Evolutionary conservation across 1,139 yeast genomes (phyloP).

Genomic region (Candida frijolesensis): DNA sequence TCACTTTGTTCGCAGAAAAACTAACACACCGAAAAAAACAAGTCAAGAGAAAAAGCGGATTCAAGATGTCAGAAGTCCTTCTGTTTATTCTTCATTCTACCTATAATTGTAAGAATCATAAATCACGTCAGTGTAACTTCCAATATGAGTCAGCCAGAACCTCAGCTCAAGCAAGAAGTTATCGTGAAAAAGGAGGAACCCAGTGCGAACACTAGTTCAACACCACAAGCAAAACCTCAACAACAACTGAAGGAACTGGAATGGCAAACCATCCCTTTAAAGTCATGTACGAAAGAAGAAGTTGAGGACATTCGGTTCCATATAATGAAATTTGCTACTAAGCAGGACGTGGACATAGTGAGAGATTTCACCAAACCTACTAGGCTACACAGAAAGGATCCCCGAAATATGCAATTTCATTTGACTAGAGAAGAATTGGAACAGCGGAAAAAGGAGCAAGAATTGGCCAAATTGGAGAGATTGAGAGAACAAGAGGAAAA

Average conservation of each 20-base stretch:
- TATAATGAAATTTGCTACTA: constrained; percentile 77
- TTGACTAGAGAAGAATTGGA: constrained; percentile 65
- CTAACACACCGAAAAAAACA: background rate
- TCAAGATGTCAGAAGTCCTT: background rate
- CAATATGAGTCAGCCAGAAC: constrained; percentile 27
- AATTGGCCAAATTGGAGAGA: constrained; percentile 2
- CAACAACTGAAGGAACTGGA: constrained; percentile 25
- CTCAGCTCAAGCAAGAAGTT: constrained; percentile 31
- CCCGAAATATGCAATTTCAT: constrained; percentile 85
- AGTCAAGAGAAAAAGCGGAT: background rate
- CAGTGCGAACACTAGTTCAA: background rate
- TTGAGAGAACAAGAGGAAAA: constrained; percentile 18
- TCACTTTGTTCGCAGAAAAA: background rate
- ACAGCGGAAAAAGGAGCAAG: constrained; percentile 51
- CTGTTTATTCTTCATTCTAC: background rate
- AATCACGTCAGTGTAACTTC: background rate
- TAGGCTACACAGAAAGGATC: constrained; percentile 88
- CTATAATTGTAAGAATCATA: background rate
- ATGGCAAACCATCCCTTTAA: constrained; percentile 69
- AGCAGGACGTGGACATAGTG: constrained; percentile 69
- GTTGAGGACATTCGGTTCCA: constrained; percentile 77
- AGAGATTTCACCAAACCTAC: constrained; percentile 78
- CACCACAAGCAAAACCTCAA: constrained; percentile 5
- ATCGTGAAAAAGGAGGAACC: constrained; percentile 25
- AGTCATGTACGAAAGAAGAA: constrained; percentile 74